phyloP scores from a whole-genome alignment of 495 filamentous ascomycete species.

The Hypoxylon lenormandii region DNA sequence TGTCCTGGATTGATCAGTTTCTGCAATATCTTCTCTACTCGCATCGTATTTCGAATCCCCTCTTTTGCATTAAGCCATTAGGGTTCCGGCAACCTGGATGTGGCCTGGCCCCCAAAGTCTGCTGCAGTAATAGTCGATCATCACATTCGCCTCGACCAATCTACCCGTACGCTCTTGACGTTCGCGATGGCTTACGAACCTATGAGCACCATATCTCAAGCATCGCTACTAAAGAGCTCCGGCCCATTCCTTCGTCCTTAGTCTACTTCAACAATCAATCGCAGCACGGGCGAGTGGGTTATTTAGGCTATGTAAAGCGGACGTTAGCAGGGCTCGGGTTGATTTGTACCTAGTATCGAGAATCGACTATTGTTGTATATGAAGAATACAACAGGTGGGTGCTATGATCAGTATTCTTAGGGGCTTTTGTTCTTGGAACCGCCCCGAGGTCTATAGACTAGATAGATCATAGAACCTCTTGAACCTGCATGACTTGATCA shows the following conservation, averaged over 20 bases:
- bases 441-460: constrained; percentile 29
- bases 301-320: background rate
- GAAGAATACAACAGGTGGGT: constrained; percentile 10
- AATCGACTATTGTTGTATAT: constrained; percentile 9
- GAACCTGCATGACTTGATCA: constrained; percentile 7
- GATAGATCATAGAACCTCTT: constrained; percentile 37
- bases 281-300: too few species aligned
- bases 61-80: constrained; percentile 19
- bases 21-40: constrained; percentile 18
- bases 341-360: background rate
- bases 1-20: constrained; percentile 16
- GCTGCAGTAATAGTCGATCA: background rate
- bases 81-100: constrained; percentile 12
- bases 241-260: constrained; percentile 11
- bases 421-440: constrained; percentile 17
- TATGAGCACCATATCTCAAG: too few species aligned
- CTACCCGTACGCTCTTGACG: background rate
- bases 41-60: constrained; percentile 21
- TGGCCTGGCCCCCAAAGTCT: background rate
- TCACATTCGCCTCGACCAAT: background rate
- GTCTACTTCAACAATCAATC: background rate
- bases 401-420: constrained; percentile 26
- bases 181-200: background rate
- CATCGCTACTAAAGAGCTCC: background rate
- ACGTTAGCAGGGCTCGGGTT: background rate